These are phyloP conservation scores for Solanum ossicruentum DNA, from an alignment of 257 asterid species.

Conservation along the genomic window DNA sequence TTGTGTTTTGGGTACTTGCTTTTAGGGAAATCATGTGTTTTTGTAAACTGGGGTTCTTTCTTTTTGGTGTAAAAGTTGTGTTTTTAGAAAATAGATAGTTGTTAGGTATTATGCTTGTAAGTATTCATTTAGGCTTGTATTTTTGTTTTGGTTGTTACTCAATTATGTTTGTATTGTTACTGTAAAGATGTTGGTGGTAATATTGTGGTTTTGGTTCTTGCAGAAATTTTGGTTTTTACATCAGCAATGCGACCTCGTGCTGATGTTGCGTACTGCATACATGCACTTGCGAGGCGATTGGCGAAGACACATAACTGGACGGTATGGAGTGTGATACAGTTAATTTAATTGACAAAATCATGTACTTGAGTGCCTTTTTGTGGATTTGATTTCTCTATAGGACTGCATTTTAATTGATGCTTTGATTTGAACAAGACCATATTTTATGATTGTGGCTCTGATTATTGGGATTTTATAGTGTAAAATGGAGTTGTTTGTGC, in stretches of 20 bases:
- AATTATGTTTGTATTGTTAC: neutral
- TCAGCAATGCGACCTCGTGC: conserved; percentile 74
- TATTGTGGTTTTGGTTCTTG: conserved; percentile 30
- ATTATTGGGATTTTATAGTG: neutral
- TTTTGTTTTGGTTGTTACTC: neutral
- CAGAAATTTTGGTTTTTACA: conserved; percentile 80
- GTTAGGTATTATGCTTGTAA: neutral
- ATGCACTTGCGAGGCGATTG: conserved; percentile 79
- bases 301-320: conserved; percentile 96
- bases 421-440: neutral
- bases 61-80: neutral
- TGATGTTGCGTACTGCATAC: conserved; percentile 94
- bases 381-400: neutral
- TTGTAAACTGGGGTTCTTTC: neutral
- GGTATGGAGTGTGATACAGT: conserved; percentile 33
- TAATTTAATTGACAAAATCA: neutral
- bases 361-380: neutral
- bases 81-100: neutral
- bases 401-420: neutral
- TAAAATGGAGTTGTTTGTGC: neutral
- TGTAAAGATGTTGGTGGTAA: conserved; percentile 12
- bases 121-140: neutral
- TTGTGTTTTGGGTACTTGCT: neutral
- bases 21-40: neutral
- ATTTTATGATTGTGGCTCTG: neutral